Percentiles rank a stretch among this genome's conserved stretches.
Evolutionary conservation across 108 stramenopile genomes (phyloP).

Genomic region (Nitzschia sp.): DNA sequence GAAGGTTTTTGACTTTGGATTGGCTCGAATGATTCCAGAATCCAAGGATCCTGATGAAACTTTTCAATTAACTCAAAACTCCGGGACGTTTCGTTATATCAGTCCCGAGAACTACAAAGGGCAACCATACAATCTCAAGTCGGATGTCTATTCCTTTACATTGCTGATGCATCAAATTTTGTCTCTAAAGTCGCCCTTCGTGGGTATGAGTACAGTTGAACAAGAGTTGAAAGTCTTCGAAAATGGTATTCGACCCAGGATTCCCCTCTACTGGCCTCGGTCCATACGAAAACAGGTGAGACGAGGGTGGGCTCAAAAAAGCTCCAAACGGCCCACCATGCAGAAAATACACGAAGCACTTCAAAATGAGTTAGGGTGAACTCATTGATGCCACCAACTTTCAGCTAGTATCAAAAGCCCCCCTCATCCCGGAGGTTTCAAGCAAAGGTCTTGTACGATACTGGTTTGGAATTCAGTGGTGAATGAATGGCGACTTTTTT

Average conservation of each 20-base stretch:
- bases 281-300: background rate
- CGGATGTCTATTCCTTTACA: slow-evolving; percentile 52
- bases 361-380: background rate
- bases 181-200: slow-evolving; percentile 27
- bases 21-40: slow-evolving; percentile 30
- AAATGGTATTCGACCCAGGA: slow-evolving; percentile 1
- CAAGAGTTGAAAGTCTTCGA: background rate
- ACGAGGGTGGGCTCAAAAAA: slow-evolving; percentile 11
- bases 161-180: slow-evolving; percentile 42
- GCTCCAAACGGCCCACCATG: slow-evolving; percentile 21
- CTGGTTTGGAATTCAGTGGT: too few relatives aligned
- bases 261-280: slow-evolving; percentile 1
- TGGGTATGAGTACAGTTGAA: background rate
- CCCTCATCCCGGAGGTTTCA: background rate
- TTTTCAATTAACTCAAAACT: slow-evolving; percentile 21
- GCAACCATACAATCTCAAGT: slow-evolving; percentile 38
- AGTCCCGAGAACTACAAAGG: slow-evolving; percentile 44
- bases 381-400: background rate
- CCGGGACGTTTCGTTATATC: slow-evolving; percentile 37
- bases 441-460: slow-evolving; percentile 2
- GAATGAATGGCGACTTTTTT: too few relatives aligned
- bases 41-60: slow-evolving; percentile 18
- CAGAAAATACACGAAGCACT: background rate
- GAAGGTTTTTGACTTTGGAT: slow-evolving; percentile 39
- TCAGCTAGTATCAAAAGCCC: background rate